These are phyloP conservation scores for Pogostemon cablin DNA, from an alignment of 257 asterid species.

Conservation along the genomic window DNA sequence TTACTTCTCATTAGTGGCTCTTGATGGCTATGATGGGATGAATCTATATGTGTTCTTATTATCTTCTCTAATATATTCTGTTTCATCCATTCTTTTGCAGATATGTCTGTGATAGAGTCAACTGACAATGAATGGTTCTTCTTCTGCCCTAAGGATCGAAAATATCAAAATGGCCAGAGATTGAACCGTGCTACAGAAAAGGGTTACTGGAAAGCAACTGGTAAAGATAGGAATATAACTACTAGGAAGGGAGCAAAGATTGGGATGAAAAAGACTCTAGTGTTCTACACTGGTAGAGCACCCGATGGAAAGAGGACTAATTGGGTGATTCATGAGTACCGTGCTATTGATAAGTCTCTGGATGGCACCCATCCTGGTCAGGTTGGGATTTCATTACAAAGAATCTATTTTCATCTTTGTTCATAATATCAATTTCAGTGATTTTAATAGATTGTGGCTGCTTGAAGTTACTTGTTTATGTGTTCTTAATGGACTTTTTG, in stretches of 20 bases:
- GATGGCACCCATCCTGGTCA: slow-evolving; percentile 97
- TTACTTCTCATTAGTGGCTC: not conserved
- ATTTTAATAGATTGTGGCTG: slow-evolving; percentile 7
- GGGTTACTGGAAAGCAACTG: slow-evolving; percentile 99
- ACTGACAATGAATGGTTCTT: slow-evolving; percentile 96
- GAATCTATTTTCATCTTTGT: not conserved
- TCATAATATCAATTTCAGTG: not conserved
- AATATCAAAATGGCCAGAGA: slow-evolving; percentile 93
- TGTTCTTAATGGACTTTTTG: not conserved
- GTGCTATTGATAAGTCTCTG: slow-evolving; percentile 77
- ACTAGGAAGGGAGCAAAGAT: slow-evolving; percentile 72
- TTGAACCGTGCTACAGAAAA: slow-evolving; percentile 80
- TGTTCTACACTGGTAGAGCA: slow-evolving; percentile 90
- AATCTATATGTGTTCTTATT: slow-evolving; percentile 13
- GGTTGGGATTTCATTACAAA: slow-evolving; percentile 44
- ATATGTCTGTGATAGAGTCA: slow-evolving; percentile 72
- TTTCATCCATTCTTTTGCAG: slow-evolving; percentile 50
- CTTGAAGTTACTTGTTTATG: not conserved
- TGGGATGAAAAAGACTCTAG: slow-evolving; percentile 95
- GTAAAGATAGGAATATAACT: slow-evolving; percentile 78
- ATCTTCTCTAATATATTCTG: not conserved
- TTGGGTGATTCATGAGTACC: slow-evolving; percentile 99
- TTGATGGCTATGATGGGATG: slow-evolving; percentile 3
- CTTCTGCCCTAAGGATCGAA: slow-evolving; percentile 98
- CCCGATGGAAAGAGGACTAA: slow-evolving; percentile 92